Evolutionary conservation across 2,329 filamentous ascomycete genomes (phyloP).

Genomic region (Colletotrichum chlorophyti): DNA sequence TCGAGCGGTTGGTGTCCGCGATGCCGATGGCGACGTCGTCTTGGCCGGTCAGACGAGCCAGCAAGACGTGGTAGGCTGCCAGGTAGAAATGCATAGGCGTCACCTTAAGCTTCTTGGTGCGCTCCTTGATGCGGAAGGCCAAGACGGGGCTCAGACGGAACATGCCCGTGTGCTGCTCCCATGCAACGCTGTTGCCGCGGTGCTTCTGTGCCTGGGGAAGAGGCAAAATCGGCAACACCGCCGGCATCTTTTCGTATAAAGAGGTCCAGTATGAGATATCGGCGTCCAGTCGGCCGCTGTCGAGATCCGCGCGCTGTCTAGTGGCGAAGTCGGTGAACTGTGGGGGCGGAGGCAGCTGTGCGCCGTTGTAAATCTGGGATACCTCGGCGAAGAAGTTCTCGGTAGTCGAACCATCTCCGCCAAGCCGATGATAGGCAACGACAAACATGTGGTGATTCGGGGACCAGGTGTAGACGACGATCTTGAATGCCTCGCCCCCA

Average conservation of each 20-base stretch:
- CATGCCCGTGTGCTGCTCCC: neutral
- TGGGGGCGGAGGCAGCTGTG: constrained; percentile 3
- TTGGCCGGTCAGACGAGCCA: neutral
- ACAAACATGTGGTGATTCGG: neutral
- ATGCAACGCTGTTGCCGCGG: neutral
- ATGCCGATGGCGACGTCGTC: constrained; percentile 54
- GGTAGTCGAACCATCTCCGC: constrained; percentile 9
- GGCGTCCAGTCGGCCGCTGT: constrained; percentile 31
- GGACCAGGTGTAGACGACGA: neutral
- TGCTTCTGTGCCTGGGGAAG: neutral
- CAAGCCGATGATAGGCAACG: constrained; percentile 5
- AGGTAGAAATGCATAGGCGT: constrained; percentile 54
- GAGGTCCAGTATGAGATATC: constrained; percentile 32
- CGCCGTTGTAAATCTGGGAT: neutral
- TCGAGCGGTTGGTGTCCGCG: constrained; percentile 51
- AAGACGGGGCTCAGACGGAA: neutral
- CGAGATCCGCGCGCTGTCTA: constrained; percentile 38
- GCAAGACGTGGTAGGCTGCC: constrained; percentile 37
- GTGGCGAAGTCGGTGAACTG: constrained; percentile 43
- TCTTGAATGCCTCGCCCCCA: neutral
- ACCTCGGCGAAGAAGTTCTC: constrained; percentile 1
- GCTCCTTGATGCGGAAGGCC: neutral
- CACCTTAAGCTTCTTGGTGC: neutral
- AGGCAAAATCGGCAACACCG: neutral
- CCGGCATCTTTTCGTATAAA: neutral